Percentiles rank a stretch among this genome's conserved stretches.
Evolutionary conservation across 1,284 basidiomycete species (phyloP).

Genomic region (Microbotryomycetes sp.): DNA sequence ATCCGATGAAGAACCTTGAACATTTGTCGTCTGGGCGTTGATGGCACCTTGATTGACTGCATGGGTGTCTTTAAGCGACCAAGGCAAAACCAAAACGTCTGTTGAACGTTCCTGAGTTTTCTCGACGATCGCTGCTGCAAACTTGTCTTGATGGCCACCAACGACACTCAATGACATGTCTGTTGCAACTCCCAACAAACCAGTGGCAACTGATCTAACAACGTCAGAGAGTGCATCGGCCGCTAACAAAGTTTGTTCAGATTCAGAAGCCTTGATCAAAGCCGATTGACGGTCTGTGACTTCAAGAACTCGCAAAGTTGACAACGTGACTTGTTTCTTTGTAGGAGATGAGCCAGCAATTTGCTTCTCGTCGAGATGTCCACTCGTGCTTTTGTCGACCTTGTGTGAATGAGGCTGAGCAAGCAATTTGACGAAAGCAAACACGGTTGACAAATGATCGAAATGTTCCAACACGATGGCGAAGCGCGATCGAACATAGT

Average conservation of each 20-base stretch:
- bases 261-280: conserved; percentile 70
- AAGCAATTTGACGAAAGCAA: conserved; percentile 49
- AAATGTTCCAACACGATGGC: conserved; percentile 84
- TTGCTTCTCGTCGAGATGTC: not conserved
- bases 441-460: conserved; percentile 63
- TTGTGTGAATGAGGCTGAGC: conserved; percentile 41
- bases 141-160: conserved; percentile 65
- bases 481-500: conserved; percentile 49
- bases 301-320: conserved; percentile 72
- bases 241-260: conserved; percentile 58
- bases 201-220: conserved; percentile 69
- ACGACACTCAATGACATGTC: conserved; percentile 51
- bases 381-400: not conserved
- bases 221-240: conserved; percentile 74
- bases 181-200: conserved; percentile 60
- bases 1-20: not conserved
- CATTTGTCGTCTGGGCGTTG: conserved; percentile 7
- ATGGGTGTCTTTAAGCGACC: conserved; percentile 49
- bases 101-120: conserved; percentile 57
- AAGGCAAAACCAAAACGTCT: conserved; percentile 75
- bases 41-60: no score
- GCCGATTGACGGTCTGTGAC: conserved; percentile 79
- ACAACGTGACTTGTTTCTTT: conserved; percentile 4
- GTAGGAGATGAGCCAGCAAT: not conserved
- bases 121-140: conserved; percentile 58